Evolutionary conservation across 2,329 filamentous ascomycete genomes (phyloP), one percentile per base, ranked within the genome.

Genomic region (Ceratocystiopsis sp.): DNA sequence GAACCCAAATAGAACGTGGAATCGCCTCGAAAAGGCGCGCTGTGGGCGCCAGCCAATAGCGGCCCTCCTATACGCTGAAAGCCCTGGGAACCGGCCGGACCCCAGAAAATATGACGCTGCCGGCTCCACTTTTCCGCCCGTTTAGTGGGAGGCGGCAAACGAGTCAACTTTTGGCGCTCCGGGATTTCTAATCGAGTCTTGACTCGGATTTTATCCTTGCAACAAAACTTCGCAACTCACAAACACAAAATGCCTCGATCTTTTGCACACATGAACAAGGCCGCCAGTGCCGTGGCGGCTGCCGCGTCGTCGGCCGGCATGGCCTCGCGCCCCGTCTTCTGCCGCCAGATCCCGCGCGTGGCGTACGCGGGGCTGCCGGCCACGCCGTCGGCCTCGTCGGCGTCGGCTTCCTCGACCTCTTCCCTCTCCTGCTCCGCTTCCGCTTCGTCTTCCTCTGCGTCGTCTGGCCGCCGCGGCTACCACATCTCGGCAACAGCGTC

Each of bases 221-320:
- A 32, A 19, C 35, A 38, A 19, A 21, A 4, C 21, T 21, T 34
- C 1, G 12, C 34, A 33, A 17, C 21, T 39, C 29, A 45, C 37
- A 41, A 39, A 34, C 41, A 42, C 32, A 29, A 4, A 29, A 29
- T 29, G 25, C 4, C 25, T 6, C 25, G 25, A 29, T 29, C 25
- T 6, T 29, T 29, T 11, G 7, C 25, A 29, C 25, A 29, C 33
- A 59, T 57, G 55, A 47, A 52, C 17, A 46, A 51, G 41, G 52
- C 43, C 19, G 34, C 34, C 14, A 35, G 6, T 5, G 34, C 34
- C 14, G n/a, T 35, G 3, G n/a, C 34, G 7, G 34, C 34, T 3
- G 34, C 34, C 6, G 46, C 52, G n/a, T 42, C 43, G n/a, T 37
- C 45, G 33, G 41, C 48, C 13, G 43, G 49, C 18, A 44, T 48